Evolutionary conservation across 2,329 filamentous ascomycete species (phyloP).

Genomic region (Cryphonectria carpinicola): DNA sequence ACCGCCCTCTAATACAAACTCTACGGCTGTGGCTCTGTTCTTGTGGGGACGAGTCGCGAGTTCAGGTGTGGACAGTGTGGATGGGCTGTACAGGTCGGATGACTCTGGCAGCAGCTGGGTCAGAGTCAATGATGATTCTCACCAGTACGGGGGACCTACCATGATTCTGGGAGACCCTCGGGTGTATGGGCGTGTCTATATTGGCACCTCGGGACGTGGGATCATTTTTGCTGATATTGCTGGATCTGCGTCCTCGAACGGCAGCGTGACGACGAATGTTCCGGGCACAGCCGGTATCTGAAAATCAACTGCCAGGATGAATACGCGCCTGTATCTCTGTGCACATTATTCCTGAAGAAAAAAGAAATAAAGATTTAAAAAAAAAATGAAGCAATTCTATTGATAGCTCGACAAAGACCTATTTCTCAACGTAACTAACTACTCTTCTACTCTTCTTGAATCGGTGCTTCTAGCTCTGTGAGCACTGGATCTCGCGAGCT

Average conservation of each 20-base stretch:
- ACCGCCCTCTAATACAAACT: not conserved
- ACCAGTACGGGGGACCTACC: constrained; percentile 18
- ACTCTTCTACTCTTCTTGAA: constrained; percentile 13
- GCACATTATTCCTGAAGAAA: too few species aligned
- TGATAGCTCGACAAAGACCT: not conserved
- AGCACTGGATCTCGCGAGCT: not conserved
- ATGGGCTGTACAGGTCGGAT: constrained; percentile 18
- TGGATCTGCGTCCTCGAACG: constrained; percentile 1
- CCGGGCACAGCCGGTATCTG: constrained; percentile 18
- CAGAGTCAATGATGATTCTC: constrained; percentile 17
- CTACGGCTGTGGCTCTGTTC: constrained; percentile 11
- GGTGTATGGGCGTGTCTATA: constrained; percentile 18
- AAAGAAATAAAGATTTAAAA: not conserved
- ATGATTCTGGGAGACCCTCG: constrained; percentile 18
- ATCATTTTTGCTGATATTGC: constrained; percentile 20
- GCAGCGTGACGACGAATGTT: not conserved
- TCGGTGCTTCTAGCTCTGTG: constrained; percentile 6
- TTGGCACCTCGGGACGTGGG: constrained; percentile 14
- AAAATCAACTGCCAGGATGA: not conserved
- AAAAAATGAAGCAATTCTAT: not conserved
- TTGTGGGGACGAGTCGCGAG: constrained; percentile 10
- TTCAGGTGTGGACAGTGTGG: not conserved
- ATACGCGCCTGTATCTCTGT: not conserved
- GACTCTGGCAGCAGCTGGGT: constrained; percentile 12
- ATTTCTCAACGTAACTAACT: not conserved